Evolutionary conservation across 2,329 filamentous ascomycete species (phyloP).

Genomic region (Aspergillus neoniger): DNA sequence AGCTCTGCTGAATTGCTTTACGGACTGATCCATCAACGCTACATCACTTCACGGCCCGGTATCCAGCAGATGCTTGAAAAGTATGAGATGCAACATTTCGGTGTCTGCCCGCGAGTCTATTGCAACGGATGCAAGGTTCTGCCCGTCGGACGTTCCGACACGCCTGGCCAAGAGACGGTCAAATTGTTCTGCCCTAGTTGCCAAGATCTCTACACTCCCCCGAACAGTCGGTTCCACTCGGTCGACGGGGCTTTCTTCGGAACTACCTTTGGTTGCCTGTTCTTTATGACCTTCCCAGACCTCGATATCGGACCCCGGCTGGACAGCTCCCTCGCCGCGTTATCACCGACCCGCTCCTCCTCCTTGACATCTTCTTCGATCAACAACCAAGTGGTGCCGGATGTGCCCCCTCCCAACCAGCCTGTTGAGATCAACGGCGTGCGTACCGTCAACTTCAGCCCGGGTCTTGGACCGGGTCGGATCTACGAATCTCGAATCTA

Average conservation of each 20-base stretch:
- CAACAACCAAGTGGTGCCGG: constrained; percentile 30
- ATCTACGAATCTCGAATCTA: constrained; percentile 97
- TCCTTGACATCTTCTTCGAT: constrained; percentile 30
- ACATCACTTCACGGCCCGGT: constrained; percentile 92
- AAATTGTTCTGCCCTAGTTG: constrained; percentile 98
- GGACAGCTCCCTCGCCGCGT: constrained; percentile 44
- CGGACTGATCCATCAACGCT: constrained; percentile 95
- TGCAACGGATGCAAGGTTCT: constrained; percentile 89
- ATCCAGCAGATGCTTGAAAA: constrained; percentile 99
- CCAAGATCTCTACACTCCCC: constrained; percentile 94
- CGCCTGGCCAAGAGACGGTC: constrained; percentile 93
- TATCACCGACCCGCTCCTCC: constrained; percentile 33
- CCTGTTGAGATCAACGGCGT: constrained; percentile 76
- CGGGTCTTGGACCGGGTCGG: constrained; percentile 76
- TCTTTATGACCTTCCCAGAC: constrained; percentile 98
- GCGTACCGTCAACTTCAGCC: constrained; percentile 81
- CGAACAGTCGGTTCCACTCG: constrained; percentile 94
- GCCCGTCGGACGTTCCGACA: constrained; percentile 90
- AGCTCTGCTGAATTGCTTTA: constrained; percentile 98
- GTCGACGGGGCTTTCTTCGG: constrained; percentile 98
- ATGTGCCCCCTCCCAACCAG: constrained; percentile 47
- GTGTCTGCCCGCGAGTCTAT: constrained; percentile 88
- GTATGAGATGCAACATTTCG: constrained; percentile 95
- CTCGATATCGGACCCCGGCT: constrained; percentile 78
- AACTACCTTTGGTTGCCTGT: constrained; percentile 92